phyloP scores from a whole-genome alignment of 306 rosid species.

The Biancaea sappan region DNA sequence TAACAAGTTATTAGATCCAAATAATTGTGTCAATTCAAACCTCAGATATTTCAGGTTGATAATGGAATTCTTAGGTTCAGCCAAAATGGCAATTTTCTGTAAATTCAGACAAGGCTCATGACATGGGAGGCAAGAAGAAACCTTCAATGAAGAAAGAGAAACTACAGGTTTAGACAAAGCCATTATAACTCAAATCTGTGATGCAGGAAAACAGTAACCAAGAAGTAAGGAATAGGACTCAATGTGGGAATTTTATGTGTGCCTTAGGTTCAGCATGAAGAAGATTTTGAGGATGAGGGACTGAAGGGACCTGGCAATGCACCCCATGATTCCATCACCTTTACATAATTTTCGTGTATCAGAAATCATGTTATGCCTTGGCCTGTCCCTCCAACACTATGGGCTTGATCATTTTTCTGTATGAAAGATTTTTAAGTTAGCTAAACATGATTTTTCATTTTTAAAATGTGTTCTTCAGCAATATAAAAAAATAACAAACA shows the following conservation, averaged over 20 bases:
- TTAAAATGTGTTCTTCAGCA: not conserved
- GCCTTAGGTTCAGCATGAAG: constrained; percentile 11
- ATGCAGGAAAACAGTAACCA: not conserved
- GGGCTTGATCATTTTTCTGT: constrained; percentile 5
- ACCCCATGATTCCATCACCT: constrained; percentile 1
- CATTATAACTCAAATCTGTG: not conserved
- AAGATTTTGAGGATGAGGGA: constrained; percentile 1
- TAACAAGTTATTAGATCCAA: not conserved
- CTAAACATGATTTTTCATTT: not conserved
- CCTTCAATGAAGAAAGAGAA: not conserved
- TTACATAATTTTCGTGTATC: not conserved
- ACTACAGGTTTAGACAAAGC: not conserved
- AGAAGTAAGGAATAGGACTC: not conserved
- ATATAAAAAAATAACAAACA: not conserved
- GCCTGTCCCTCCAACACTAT: not conserved
- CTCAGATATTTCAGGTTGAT: not conserved
- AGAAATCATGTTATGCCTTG: not conserved
- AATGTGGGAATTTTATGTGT: not conserved
- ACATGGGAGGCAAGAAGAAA: not conserved
- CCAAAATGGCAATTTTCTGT: not conserved
- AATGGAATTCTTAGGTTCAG: not conserved
- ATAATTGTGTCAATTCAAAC: constrained; percentile 7
- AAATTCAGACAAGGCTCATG: not conserved
- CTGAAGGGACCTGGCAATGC: not conserved
- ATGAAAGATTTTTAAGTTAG: not conserved